Evolutionary conservation across 768 basidiomycete genomes (phyloP), one percentile per base, ranked within the genome.

Genomic region (Lyophyllum decastes): DNA sequence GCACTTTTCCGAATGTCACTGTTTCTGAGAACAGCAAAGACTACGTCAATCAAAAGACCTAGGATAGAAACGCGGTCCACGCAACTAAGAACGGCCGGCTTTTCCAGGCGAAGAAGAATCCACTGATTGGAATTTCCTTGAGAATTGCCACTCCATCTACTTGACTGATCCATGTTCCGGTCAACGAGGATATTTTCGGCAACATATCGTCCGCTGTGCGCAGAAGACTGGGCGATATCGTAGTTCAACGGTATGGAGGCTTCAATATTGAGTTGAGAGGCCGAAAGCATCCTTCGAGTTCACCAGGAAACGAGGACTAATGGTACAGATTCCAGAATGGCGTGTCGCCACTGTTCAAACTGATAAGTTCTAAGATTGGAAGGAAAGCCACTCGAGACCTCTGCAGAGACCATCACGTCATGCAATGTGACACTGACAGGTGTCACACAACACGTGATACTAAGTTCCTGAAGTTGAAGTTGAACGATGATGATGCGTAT

Each of bases 1-100:
- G 65, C 61, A 90, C 90, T 82, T 93, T 93, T 64, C 92, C 90
- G 71, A 93, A 92, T 11, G 85, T 91, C 62, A 92, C 83, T 53
- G 75, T 84, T 67, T 85, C 90, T 92, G 44, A 38, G 33, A 21
- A 51, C 14, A 34, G 16, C 47, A 19, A 47, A 9, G 6, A 19
- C 30, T 21, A 6, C 35, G 57, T 58, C 55, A 61, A 54, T 58
- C 53, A 2, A 57, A 25, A 9, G 19, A 49, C 49, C 17, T 26
- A 12, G 48, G 34, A 22, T n/a, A n/a, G 26, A 43, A 45, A 49
- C 16, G 26, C 9, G 33, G 35, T 55, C 48, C 57, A 78, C 76
- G 80, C 79, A 78, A 90, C 90, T 88, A 65, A 93, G 80, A 61
- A 92, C 73, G 25, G 80, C 76, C 33, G 83, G 69, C 3, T 75